These are phyloP conservation scores for Thuidium tamariscinum DNA, from an alignment of 225 moss, liverwort and hornwort genomes.

Conservation along the genomic window DNA sequence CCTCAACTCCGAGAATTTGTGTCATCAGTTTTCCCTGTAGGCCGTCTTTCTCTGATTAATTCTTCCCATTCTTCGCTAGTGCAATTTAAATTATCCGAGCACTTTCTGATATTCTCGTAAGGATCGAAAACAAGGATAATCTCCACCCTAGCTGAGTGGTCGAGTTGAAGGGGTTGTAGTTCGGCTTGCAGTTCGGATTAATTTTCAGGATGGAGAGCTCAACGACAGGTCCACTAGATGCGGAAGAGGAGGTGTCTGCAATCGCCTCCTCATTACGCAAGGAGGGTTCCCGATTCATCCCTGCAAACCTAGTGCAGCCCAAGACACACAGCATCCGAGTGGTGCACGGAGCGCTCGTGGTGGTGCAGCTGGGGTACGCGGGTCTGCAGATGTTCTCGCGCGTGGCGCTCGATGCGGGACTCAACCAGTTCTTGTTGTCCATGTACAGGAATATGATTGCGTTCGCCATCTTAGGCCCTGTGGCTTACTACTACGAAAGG, in stretches of 20 bases:
- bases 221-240: not conserved
- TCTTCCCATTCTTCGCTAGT: not conserved
- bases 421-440: slow-evolving; percentile 47
- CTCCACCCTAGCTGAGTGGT: not conserved
- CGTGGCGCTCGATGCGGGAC: slow-evolving; percentile 37
- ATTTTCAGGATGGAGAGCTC: not conserved
- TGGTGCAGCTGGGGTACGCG: slow-evolving; percentile 43
- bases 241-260: not conserved
- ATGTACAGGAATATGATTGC: slow-evolving; percentile 51
- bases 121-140: not conserved
- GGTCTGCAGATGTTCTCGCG: slow-evolving; percentile 44
- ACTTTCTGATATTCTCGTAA: not conserved
- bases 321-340: slow-evolving; percentile 34
- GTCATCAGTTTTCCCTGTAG: too few relatives aligned
- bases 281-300: not conserved
- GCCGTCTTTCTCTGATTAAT: too few relatives aligned
- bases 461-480: slow-evolving; percentile 29
- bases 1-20: too few relatives aligned
- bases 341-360: slow-evolving; percentile 34
- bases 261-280: not conserved
- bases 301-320: not conserved
- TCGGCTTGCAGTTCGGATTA: too few relatives aligned
- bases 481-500: slow-evolving; percentile 38
- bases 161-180: too few relatives aligned
- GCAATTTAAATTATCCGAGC: too few relatives aligned